phyloP scores from a whole-genome alignment of 495 filamentous ascomycete species.

The Aspergillus carlsbadensis region DNA sequence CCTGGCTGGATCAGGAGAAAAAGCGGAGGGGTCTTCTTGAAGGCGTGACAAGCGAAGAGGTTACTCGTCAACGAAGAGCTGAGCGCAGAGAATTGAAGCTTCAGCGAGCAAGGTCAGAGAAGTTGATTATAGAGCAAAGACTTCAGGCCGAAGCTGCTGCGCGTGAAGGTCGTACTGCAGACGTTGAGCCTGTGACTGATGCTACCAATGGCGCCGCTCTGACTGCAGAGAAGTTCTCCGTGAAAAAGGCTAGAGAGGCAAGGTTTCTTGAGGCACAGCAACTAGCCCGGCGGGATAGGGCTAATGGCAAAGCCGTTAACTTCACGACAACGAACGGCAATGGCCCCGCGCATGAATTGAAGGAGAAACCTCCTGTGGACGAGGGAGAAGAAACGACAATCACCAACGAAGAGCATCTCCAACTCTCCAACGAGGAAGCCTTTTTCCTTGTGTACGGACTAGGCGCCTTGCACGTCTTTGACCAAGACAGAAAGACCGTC shows the following conservation, averaged over 20 bases:
- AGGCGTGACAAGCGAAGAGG: constrained; percentile 70
- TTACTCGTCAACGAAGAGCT: constrained; percentile 71
- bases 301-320: constrained; percentile 58
- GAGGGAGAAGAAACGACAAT: constrained; percentile 35
- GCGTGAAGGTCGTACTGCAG: constrained; percentile 24
- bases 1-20: constrained; percentile 83
- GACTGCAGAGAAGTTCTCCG: constrained; percentile 37
- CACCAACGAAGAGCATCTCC: constrained; percentile 83
- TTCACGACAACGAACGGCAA: constrained; percentile 60
- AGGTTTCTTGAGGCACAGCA: constrained; percentile 28
- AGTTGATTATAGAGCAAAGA: constrained; percentile 73
- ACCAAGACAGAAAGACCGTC: constrained; percentile 45
- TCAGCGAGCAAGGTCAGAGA: constrained; percentile 81
- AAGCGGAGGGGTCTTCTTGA: constrained; percentile 62
- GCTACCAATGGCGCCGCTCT: constrained; percentile 20
- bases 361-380: constrained; percentile 27
- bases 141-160: constrained; percentile 58
- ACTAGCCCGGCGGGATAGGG: constrained; percentile 19
- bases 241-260: constrained; percentile 43
- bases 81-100: constrained; percentile 84
- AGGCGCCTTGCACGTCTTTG: constrained; percentile 68
- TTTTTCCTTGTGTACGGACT: constrained; percentile 88
- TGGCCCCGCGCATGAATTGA: constrained; percentile 49
- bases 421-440: constrained; percentile 84
- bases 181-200: constrained; percentile 14